These are phyloP conservation scores for Protomyces inouyei DNA, from an alignment of 1,139 yeast genomes.

Conservation along the genomic window DNA sequence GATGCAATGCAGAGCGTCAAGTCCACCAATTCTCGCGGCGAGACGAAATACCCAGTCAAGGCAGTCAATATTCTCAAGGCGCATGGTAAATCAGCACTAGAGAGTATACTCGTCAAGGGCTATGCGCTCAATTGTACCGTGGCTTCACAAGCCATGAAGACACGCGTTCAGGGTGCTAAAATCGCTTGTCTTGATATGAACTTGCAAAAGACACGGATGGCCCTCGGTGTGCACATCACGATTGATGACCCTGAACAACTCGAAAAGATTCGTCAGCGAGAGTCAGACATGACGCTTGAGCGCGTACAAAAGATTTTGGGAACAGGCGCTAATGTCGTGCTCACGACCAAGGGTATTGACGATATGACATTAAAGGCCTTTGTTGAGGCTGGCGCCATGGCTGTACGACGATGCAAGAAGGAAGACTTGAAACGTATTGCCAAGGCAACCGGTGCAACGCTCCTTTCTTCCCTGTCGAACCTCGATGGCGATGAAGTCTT, in stretches of 20 bases:
- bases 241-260: slow-evolving; percentile 96
- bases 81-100: slow-evolving; percentile 88
- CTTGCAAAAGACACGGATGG: slow-evolving; percentile 94
- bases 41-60: slow-evolving; percentile 88
- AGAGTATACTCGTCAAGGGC: slow-evolving; percentile 82
- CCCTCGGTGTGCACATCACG: slow-evolving; percentile 95
- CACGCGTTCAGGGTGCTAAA: slow-evolving; percentile 64
- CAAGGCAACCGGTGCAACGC: slow-evolving; percentile 94
- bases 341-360: slow-evolving; percentile 97
- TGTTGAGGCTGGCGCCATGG: slow-evolving; percentile 94
- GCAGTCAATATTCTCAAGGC: slow-evolving; percentile 96
- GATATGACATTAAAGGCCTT: slow-evolving; percentile 92
- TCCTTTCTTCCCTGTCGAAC: slow-evolving; percentile 80
- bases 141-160: slow-evolving; percentile 95
- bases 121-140: slow-evolving; percentile 96
- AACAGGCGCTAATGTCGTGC: slow-evolving; percentile 93
- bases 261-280: slow-evolving; percentile 92
- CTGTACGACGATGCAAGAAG: slow-evolving; percentile 94
- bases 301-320: slow-evolving; percentile 79
- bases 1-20: slow-evolving; percentile 95
- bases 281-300: slow-evolving; percentile 83
- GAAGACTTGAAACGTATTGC: slow-evolving; percentile 97
- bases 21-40: slow-evolving; percentile 84
- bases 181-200: slow-evolving; percentile 93
- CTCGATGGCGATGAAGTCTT: slow-evolving; percentile 97